Evolutionary conservation across 2,329 filamentous ascomycete genomes (phyloP), one percentile per base, ranked within the genome.

Genomic region (Plenodomus lindquistii): DNA sequence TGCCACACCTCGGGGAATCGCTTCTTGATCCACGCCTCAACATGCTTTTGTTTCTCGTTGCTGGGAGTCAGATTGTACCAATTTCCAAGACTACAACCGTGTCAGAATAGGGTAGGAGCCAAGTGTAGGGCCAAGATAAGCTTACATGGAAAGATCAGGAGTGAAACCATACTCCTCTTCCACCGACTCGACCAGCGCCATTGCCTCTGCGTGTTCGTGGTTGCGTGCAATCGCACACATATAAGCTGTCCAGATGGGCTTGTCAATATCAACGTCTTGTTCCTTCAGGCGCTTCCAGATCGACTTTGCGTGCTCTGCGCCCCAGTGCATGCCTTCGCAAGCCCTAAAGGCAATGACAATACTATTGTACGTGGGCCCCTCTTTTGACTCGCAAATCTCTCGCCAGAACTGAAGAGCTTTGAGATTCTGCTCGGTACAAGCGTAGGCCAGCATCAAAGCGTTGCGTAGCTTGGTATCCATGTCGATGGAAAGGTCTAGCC

Each of bases 371-470:
- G 86, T 88, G 0, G 94, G 94, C 0, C 94, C 94, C 71, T 97
- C 92, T n/a, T 81, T 79, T 0, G 87, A 91, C 46, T 84, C 81
- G n/a, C 86, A 85, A 48, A 99, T 91, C 40, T 95, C 85, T 45
- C 85, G 79, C 91, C 92, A 97, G 66, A 91, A 90, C 40, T 86
- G 84, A 55, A 96, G 76, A 1, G 89, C 89, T 45, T 82, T 82
- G 22, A 80, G 73, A 0, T 87, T 79, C 55, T 85, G 79, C 6
- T 83, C 88, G 62, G 85, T 88, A 1, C 83, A 81, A 1, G 85
- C 84, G 66, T 96, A 93, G 0, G 90, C 92, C 11, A 94, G 79
- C 85, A 99, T 96, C 40, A 97, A 77, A 0, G 88, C 85, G 62
- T 96, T 97, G 60, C 87, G 84, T 2, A 97, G 77, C 46, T 77